Base-by-base conservation (phyloP, 331 rosid species). In the Quercus lobata region DNA sequence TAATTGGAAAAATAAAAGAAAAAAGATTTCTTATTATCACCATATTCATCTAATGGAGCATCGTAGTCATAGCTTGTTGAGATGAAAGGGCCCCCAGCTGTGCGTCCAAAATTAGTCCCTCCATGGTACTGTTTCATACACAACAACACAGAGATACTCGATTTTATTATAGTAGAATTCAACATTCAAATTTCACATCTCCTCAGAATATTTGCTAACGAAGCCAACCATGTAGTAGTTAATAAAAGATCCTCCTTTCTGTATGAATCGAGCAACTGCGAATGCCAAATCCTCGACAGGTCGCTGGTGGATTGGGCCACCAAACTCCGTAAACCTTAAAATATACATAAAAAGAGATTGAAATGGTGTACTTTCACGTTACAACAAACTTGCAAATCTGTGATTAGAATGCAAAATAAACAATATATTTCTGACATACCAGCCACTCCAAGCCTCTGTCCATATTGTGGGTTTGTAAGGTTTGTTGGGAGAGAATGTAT, bases 381-480 rank as follows among this genome's bases (percentile, higher is more conserved):
- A 49, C 53, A 29, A 21, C 19, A 69, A 44, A 21, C 32, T 55
- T 19, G 7, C 22, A 56, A 75, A 46, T 55, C 12, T 24, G 77
- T 46, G 19, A 54, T 9, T 53, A 63, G 55, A 73, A 78, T 82
- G 29, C 63, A 71, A 49, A 53, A n/a, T 73, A 65, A 46, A 65
- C 2, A 75, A 35, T 63, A 41, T 73, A 4, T n/a, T 4, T 19
- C 11, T 34, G 27, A 78, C 82, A 76, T 91, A 93, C 99, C 99
- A 96, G 85, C 99, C 99, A 80, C 95, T 96, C 99, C 99, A 96
- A 74, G 98, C 97, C 86, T 96, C 99, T 19, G 99, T 96, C 99
- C 99, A 96, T 25, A 96, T 89, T 41, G 90, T 84, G 37, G 99
- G 99, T 80, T 93, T 96, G 83, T 96, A 85, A 34, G 97, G 93